These are phyloP conservation scores for Primulina huaijiensis DNA, from an alignment of 257 asterid genomes.

Conservation along the genomic window DNA sequence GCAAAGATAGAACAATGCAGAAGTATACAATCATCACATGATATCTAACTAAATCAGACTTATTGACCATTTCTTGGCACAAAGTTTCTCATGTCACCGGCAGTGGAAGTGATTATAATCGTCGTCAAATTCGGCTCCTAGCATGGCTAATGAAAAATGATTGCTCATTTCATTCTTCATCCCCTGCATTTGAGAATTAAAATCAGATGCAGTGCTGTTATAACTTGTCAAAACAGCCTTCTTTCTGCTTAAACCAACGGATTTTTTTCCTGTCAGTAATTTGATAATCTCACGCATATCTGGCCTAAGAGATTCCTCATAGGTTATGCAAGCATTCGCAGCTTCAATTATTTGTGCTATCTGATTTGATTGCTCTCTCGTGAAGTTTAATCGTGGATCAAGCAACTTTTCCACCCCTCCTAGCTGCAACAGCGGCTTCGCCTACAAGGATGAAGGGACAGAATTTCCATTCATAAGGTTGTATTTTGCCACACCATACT, in stretches of 20 bases:
- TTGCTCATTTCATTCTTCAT: conserved; percentile 71
- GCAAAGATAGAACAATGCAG: conserved; percentile 17
- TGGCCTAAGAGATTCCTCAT: conserved; percentile 64
- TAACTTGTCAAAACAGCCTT: conserved; percentile 32
- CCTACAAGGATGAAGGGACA: conserved; percentile 33
- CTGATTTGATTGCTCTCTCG: conserved; percentile 35
- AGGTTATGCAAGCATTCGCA: conserved; percentile 59
- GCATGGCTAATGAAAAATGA: conserved; percentile 91
- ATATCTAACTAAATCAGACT: conserved; percentile 38
- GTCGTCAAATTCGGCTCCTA: conserved; percentile 76
- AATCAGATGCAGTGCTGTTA: conserved; percentile 30
- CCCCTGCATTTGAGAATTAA: conserved; percentile 42
- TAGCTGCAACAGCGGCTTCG: conserved; percentile 64
- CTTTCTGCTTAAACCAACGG: conserved; percentile 30
- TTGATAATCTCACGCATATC: conserved; percentile 52
- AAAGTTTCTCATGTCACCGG: conserved; percentile 37
- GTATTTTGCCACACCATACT: neutral
- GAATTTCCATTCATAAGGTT: conserved; percentile 3
- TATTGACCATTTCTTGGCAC: conserved; percentile 25
- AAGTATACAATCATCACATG: conserved; percentile 20
- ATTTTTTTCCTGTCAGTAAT: conserved; percentile 51
- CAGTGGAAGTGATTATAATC: conserved; percentile 49
- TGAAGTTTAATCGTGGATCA: conserved; percentile 42
- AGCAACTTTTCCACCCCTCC: conserved; percentile 51
- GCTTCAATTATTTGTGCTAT: conserved; percentile 53